phyloP scores from a whole-genome alignment of 140 eudicot genomes.

The Ambrosia hybrid region DNA sequence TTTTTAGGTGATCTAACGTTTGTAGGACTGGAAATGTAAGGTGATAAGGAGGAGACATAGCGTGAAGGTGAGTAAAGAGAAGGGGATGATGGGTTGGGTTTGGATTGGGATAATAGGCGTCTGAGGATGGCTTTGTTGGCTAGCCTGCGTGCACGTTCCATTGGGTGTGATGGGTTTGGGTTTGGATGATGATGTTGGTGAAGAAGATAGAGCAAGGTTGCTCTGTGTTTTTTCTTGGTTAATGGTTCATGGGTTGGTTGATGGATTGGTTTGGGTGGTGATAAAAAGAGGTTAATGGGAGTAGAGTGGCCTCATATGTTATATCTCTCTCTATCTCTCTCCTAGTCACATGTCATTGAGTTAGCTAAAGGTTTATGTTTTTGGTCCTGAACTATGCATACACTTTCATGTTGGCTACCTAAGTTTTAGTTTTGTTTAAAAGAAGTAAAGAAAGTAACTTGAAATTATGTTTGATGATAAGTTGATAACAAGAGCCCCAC shows the following conservation, averaged over 20 bases:
- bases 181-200: constrained; percentile 1
- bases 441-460: background rate
- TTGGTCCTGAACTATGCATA: constrained; percentile 16
- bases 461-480: background rate
- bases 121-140: constrained; percentile 65
- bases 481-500: no score
- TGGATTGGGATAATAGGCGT: constrained; percentile 59
- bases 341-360: no score
- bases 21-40: constrained; percentile 30
- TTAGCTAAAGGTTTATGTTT: background rate
- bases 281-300: no score
- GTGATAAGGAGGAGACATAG: constrained; percentile 69
- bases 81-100: constrained; percentile 42
- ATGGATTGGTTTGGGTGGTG: no score
- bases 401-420: background rate
- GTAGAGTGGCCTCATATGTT: no score
- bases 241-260: no score
- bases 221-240: background rate
- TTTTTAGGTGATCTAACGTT: constrained; percentile 19
- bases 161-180: constrained; percentile 23
- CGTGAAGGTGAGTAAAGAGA: constrained; percentile 50
- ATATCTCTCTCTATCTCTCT: no score
- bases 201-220: constrained; percentile 10
- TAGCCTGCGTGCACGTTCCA: constrained; percentile 90
- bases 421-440: background rate